phyloP scores from a whole-genome alignment of 768 basidiomycete species.

The Agaricus subrufescens region DNA sequence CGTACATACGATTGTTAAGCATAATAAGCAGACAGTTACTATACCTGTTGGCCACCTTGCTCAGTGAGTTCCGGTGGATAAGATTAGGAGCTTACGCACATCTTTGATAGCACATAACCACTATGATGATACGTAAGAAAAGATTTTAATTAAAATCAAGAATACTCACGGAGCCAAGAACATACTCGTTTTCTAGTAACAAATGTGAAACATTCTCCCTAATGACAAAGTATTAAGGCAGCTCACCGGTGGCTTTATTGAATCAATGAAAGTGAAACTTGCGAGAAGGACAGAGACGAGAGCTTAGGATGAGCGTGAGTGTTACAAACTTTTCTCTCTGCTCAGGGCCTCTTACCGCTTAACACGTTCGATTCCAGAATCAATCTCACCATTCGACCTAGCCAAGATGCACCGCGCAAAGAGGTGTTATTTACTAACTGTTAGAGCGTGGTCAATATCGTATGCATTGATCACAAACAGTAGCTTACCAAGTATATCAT shows the following conservation, averaged over 20 bases:
- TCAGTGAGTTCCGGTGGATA: not conserved
- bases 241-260: not conserved
- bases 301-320: not conserved
- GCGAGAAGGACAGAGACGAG: not conserved
- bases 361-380: not conserved
- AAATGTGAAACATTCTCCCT: not conserved
- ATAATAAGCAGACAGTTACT: constrained; percentile 2
- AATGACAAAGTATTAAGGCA: not conserved
- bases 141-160: not conserved
- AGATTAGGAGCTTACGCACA: not conserved
- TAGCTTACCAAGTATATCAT: not conserved
- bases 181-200: not conserved
- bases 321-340: not conserved
- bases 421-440: not conserved
- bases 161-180: not conserved
- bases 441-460: not conserved
- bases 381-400: not conserved
- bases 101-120: not conserved
- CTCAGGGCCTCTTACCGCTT: not conserved
- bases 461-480: not conserved
- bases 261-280: not conserved
- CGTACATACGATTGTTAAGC: not conserved
- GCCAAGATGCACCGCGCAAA: not conserved
- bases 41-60: not conserved
- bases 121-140: not conserved